Evolutionary conservation across 2,329 filamentous ascomycete genomes (phyloP).

Genomic region (Onygenales sp.): DNA sequence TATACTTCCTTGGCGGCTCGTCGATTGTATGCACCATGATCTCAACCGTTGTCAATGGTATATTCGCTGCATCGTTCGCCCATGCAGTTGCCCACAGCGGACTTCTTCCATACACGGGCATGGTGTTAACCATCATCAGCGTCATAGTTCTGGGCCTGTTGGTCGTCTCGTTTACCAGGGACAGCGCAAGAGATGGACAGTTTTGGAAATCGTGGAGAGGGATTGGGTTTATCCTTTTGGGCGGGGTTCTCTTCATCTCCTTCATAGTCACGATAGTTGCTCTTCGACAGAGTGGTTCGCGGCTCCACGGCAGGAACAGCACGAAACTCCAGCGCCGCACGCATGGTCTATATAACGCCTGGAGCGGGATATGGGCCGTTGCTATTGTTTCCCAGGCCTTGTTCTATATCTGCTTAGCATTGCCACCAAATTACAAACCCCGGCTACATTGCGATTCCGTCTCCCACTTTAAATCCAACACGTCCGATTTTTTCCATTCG

Average conservation of each 20-base stretch:
- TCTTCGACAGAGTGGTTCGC: neutral
- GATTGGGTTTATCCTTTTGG: neutral
- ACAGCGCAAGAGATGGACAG: neutral
- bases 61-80: constrained; percentile 3
- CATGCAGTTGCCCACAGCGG: neutral
- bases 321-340: neutral
- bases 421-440: neutral
- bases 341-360: neutral
- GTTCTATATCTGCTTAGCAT: constrained; percentile 1
- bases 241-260: neutral
- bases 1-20: neutral
- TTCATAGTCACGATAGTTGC: neutral
- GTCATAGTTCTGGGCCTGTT: constrained; percentile 2
- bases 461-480: neutral
- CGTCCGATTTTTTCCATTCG: neutral
- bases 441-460: neutral
- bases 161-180: neutral
- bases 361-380: constrained; percentile 1
- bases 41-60: constrained; percentile 2
- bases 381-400: neutral
- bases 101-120: neutral
- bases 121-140: constrained; percentile 1
- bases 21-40: constrained; percentile 1
- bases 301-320: neutral
- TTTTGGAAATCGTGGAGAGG: constrained; percentile 1